phyloP scores from a whole-genome alignment of 1,139 yeast genomes.

The Candida sanyaensis region DNA sequence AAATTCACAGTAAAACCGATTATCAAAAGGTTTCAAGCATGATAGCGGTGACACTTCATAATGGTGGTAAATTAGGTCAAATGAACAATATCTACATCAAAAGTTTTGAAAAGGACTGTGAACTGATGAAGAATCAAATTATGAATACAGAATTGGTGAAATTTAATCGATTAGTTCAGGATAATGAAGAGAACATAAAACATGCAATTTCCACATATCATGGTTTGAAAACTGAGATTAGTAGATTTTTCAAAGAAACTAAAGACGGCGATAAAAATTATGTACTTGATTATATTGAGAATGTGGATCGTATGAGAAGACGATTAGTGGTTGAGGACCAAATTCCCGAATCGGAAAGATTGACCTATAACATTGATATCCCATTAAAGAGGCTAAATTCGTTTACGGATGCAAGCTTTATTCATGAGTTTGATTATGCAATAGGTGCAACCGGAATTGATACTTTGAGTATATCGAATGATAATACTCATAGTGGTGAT shows the following conservation, averaged over 20 bases:
- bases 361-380: constrained; percentile 40
- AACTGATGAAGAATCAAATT: constrained; percentile 44
- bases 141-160: constrained; percentile 50
- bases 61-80: constrained; percentile 43
- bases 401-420: constrained; percentile 4
- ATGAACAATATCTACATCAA: constrained; percentile 38
- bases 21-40: constrained; percentile 33
- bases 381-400: constrained; percentile 33
- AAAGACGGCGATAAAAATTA: constrained; percentile 29
- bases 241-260: constrained; percentile 33
- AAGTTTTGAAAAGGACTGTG: constrained; percentile 49
- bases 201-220: constrained; percentile 51
- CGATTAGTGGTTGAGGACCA: constrained; percentile 56
- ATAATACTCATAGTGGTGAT: constrained; percentile 14
- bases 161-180: constrained; percentile 57
- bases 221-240: constrained; percentile 43
- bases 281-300: constrained; percentile 66
- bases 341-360: constrained; percentile 43
- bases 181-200: constrained; percentile 60
- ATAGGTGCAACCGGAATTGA: constrained; percentile 24
- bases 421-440: constrained; percentile 20
- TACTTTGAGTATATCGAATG: constrained; percentile 26
- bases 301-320: constrained; percentile 63
- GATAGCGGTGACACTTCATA: constrained; percentile 34
- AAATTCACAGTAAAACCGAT: constrained; percentile 22